Conservation (phyloP, 257 asterid species). For the Solanum okadae region DNA sequence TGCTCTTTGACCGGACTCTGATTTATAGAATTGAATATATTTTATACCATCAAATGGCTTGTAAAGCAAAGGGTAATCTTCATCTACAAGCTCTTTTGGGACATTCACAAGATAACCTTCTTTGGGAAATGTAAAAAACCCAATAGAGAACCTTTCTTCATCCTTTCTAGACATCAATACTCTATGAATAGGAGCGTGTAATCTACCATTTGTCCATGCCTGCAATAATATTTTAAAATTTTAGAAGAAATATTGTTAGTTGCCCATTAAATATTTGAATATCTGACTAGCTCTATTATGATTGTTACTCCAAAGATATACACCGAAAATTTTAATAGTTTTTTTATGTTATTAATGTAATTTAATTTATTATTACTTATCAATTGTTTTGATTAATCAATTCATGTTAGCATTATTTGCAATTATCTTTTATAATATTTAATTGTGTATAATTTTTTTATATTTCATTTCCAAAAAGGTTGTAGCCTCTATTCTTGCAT, state of each 20-base stretch:
- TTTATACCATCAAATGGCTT: background rate
- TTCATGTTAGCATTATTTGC: background rate
- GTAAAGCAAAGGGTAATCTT: background rate
- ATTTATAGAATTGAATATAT: background rate
- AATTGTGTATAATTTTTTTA: background rate
- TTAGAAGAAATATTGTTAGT: background rate
- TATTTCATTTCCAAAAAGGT: background rate
- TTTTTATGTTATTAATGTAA: no score
- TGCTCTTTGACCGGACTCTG: background rate
- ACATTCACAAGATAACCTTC: background rate
- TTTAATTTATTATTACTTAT: background rate
- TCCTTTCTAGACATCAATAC: background rate
- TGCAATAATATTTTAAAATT: background rate
- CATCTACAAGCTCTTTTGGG: background rate
- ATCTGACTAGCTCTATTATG: background rate
- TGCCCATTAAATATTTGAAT: background rate
- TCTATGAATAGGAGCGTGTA: background rate
- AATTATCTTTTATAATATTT: background rate
- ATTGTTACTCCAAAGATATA: background rate
- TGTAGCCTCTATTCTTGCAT: background rate
- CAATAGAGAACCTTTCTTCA: background rate
- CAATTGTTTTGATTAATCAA: background rate
- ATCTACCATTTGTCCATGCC: background rate
- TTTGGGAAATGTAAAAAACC: background rate
- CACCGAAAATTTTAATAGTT: no score